Evolutionary conservation across 331 rosid species (phyloP), one percentile per base, ranked within the genome.

Genomic region (Pyracantha coccinea): DNA sequence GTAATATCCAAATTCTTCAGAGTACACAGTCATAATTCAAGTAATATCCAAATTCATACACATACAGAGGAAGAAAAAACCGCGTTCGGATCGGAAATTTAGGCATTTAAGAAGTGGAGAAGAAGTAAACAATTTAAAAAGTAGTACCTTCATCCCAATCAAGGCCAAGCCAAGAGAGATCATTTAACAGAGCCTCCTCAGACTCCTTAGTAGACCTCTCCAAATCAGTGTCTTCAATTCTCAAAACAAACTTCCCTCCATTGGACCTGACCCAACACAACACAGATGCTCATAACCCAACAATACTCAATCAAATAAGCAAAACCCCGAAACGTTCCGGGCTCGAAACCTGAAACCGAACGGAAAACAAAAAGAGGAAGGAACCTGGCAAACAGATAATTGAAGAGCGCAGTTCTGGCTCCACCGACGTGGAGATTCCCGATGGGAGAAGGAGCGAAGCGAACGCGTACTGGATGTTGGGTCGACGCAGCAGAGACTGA

Each of bases 351-450:
- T 5, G 25, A 31, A 29, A 61, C 20, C 28, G 38, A 21, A 75
- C 21, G 20, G 24, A 32, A 27, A 25, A 35, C 45, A 28, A 44
- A 28, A 54, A 59, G 6, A 38, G 50, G 29, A 45, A 74, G 38
- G n/a, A 31, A 92, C 98, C 98, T 90, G 14, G 98, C 93, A 28
- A 89, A 93, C 74, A 93, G 80, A 86, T 91, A 93, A 68, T 93
- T 89, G 86, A 91, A 93, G 62, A 95, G 89, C 1, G 99, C 99
- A 32, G 99, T 95, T 77, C 99, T 83, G 3, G 99, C 99, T 74
- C 99, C 99, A n/a, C 99, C 99, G 29, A 94, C 97, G 10, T 95
- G 97, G 20, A 95, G 97, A 59, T 95, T 94, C 53, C 99, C 97
- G 4, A 97, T 92, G 1, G 99, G 97, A 58, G 99, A 95, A 60